Percentiles rank a stretch among this genome's conserved stretches.
Evolutionary conservation across 441 rosid genomes (phyloP).

Genomic region (Mallotus japonicus): DNA sequence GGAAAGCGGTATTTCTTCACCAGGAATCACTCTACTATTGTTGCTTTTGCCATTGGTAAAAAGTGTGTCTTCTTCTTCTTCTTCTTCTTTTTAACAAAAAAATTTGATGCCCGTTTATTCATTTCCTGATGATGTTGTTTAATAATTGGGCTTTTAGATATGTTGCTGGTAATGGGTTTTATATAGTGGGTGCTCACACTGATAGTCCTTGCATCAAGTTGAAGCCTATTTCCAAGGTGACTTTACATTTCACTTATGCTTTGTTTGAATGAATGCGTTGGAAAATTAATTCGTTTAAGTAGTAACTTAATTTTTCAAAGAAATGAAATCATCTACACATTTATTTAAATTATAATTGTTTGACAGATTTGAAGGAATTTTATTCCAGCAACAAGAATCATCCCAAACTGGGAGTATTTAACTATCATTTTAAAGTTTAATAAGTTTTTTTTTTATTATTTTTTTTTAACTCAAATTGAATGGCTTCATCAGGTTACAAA

Average conservation of each 20-base stretch:
- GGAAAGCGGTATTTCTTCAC: slow-evolving; percentile 89
- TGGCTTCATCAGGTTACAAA: slow-evolving; percentile 53
- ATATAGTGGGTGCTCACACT: slow-evolving; percentile 86
- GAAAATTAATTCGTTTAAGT: too few species aligned
- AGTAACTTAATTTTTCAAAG: too few species aligned
- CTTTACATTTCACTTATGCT: neutral
- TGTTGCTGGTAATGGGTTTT: slow-evolving; percentile 90
- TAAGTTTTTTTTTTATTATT: too few species aligned
- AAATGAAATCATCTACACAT: too few species aligned
- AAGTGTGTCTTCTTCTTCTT: slow-evolving; percentile 41
- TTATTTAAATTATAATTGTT: too few species aligned
- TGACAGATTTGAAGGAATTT: too few species aligned
- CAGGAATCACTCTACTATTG: slow-evolving; percentile 83
- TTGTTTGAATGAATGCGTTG: too few species aligned
- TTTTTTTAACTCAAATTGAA: neutral
- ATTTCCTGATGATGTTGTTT: too few species aligned
- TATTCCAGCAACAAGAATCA: too few species aligned
- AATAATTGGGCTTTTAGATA: slow-evolving; percentile 41
- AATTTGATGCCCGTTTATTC: neutral
- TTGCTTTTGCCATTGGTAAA: slow-evolving; percentile 91
- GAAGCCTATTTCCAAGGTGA: slow-evolving; percentile 93
- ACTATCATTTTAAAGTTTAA: too few species aligned
- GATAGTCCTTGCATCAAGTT: slow-evolving; percentile 96
- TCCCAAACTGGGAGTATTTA: too few species aligned
- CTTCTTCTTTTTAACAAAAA: neutral